Evolutionary conservation across 768 basidiomycete species (phyloP).

Genomic region (Lepiota brunneoincarnata): DNA sequence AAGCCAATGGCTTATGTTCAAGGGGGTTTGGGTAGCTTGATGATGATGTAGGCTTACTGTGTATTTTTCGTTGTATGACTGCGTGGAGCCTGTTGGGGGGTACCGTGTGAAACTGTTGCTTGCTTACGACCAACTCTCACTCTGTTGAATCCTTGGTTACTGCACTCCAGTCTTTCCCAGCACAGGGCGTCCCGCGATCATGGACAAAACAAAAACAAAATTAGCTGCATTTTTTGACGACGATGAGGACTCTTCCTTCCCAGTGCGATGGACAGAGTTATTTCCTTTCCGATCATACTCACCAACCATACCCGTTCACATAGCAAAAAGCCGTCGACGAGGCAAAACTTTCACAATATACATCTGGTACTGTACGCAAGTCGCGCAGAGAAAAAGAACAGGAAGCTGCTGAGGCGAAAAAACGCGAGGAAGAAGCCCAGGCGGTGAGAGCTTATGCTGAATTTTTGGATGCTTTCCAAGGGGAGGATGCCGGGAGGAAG

Average conservation of each 20-base stretch:
- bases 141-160: not conserved
- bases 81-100: constrained; percentile 5
- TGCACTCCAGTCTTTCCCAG: not conserved
- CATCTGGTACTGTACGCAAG: constrained; percentile 85
- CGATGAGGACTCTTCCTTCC: constrained; percentile 81
- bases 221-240: constrained; percentile 83
- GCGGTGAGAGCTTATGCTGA: constrained; percentile 81
- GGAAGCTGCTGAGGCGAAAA: constrained; percentile 89
- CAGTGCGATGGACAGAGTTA: constrained; percentile 87
- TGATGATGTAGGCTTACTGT: constrained; percentile 47
- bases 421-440: constrained; percentile 76
- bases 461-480: constrained; percentile 82
- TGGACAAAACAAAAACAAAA: constrained; percentile 69
- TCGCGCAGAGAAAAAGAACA: constrained; percentile 90
- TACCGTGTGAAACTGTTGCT: constrained; percentile 9
- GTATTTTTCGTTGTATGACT: constrained; percentile 1
- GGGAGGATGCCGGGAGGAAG: constrained; percentile 54
- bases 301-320: constrained; percentile 49
- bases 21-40: constrained; percentile 62
- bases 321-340: constrained; percentile 87
- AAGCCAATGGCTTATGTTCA: constrained; percentile 90
- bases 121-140: not conserved
- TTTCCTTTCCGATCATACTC: constrained; percentile 56
- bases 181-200: constrained; percentile 17
- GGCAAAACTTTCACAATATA: constrained; percentile 81